Evolutionary conservation across 805 yeast species (phyloP).

Genomic region (Trichomonascus vanleenenianus): DNA sequence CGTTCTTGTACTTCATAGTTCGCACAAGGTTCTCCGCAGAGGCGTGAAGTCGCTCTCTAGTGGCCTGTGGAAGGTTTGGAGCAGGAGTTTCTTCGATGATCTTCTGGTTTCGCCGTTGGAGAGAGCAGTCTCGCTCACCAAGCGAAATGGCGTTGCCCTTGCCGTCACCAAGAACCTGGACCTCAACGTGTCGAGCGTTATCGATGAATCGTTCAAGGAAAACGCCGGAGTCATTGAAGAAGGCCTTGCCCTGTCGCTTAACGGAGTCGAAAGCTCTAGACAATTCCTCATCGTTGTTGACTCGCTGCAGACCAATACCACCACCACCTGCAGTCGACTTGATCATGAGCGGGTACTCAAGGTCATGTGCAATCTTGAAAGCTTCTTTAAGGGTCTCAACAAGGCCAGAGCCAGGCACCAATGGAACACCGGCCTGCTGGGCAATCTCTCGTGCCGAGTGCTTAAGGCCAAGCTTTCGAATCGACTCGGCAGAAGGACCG

Average conservation of each 20-base stretch:
- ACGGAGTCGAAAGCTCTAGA: slow-evolving; percentile 83
- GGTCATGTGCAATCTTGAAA: slow-evolving; percentile 55
- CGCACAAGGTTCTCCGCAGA: slow-evolving; percentile 83
- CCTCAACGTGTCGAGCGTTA: slow-evolving; percentile 91
- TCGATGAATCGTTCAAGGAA: slow-evolving; percentile 92
- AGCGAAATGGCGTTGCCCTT: slow-evolving; percentile 84
- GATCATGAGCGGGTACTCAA: slow-evolving; percentile 87
- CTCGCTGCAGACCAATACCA: slow-evolving; percentile 95
- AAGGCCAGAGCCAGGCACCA: slow-evolving; percentile 95
- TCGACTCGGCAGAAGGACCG: slow-evolving; percentile 95
- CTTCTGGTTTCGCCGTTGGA: slow-evolving; percentile 96
- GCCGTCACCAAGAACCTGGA: slow-evolving; percentile 96
- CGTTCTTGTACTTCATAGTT: slow-evolving; percentile 84
- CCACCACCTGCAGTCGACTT: slow-evolving; percentile 99
- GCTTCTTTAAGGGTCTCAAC: slow-evolving; percentile 71
- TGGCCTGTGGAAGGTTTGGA: slow-evolving; percentile 77
- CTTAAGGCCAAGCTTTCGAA: slow-evolving; percentile 82
- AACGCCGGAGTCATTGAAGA: slow-evolving; percentile 93
- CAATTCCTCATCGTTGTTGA: slow-evolving; percentile 73
- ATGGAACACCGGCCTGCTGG: slow-evolving; percentile 81
- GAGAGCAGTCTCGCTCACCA: slow-evolving; percentile 96
- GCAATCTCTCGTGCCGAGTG: slow-evolving; percentile 97
- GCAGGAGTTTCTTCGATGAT: slow-evolving; percentile 97
- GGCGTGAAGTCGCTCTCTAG: slow-evolving; percentile 64
- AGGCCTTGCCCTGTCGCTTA: slow-evolving; percentile 86